Evolutionary conservation across 2,329 filamentous ascomycete genomes (phyloP).

Genomic region (Fusarium sp.): DNA sequence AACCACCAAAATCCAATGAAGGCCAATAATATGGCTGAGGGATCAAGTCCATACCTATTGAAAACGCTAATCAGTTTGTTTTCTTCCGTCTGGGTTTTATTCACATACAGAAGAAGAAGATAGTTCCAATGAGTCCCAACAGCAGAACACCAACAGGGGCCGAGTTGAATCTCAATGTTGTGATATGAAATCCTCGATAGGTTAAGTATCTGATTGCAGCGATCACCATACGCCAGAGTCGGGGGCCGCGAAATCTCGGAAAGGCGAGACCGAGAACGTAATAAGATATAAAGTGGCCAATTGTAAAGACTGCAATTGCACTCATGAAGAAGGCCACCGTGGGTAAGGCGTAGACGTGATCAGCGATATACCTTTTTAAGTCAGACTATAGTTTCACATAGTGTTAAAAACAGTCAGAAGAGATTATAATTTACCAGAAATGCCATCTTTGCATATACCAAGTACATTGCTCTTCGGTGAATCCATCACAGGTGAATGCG

Average conservation of each 20-base stretch:
- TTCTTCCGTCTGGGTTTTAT: too few species aligned
- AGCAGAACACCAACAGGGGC: neutral
- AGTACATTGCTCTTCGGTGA: neutral
- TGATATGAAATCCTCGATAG: neutral
- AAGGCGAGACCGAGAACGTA: neutral
- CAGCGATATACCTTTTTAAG: neutral
- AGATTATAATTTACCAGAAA: slow-evolving; percentile 6
- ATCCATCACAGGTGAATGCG: neutral
- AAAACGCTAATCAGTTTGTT: too few species aligned
- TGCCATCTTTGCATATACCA: slow-evolving; percentile 9
- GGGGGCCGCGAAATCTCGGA: rapidly evolving
- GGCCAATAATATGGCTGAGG: slow-evolving; percentile 7
- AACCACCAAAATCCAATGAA: neutral
- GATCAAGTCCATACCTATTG: slow-evolving; percentile 2
- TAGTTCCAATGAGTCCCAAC: neutral
- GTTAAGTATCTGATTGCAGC: neutral
- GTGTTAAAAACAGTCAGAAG: rapidly evolving
- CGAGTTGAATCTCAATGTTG: neutral
- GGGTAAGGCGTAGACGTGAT: neutral
- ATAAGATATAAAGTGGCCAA: neutral
- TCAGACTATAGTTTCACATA: rapidly evolving
- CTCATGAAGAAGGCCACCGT: slow-evolving; percentile 7
- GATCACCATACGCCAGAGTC: rapidly evolving
- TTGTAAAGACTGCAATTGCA: neutral
- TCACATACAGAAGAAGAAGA: neutral